Percentiles rank a stretch among this genome's conserved stretches.
phyloP scores from a whole-genome alignment of 2,329 filamentous ascomycete species.

The Periconia sp. region DNA sequence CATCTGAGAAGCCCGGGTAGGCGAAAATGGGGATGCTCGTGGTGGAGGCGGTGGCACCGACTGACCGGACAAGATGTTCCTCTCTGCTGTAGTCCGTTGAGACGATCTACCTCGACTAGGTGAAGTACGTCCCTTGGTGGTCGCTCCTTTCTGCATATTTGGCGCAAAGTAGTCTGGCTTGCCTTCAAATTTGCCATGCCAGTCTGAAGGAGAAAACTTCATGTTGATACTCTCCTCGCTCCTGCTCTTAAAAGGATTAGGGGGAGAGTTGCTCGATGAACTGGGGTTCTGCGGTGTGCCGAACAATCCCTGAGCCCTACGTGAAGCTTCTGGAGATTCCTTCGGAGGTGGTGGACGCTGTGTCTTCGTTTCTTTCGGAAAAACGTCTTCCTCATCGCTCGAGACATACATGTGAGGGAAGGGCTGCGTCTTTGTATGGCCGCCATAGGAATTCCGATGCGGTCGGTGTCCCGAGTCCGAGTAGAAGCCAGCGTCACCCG shows the following conservation, averaged over 20 bases:
- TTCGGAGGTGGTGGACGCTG: slow-evolving; percentile 20
- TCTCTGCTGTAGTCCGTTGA: slow-evolving; percentile 29
- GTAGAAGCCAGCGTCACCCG: slow-evolving; percentile 29
- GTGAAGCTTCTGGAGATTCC: slow-evolving; percentile 19
- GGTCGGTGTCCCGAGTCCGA: slow-evolving; percentile 40
- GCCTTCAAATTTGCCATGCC: slow-evolving; percentile 54
- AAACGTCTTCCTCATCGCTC: slow-evolving; percentile 35
- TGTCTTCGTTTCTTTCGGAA: slow-evolving; percentile 17
- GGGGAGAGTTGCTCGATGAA: slow-evolving; percentile 16
- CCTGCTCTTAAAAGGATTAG: slow-evolving; percentile 48
- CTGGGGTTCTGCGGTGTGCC: slow-evolving; percentile 23
- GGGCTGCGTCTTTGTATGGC: slow-evolving; percentile 16
- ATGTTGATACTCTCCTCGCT: slow-evolving; percentile 58
- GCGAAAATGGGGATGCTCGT: slow-evolving; percentile 24
- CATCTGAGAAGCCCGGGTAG: slow-evolving; percentile 20
- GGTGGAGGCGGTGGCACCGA: slow-evolving; percentile 29
- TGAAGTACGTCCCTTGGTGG: slow-evolving; percentile 33
- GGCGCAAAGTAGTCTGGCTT: slow-evolving; percentile 51
- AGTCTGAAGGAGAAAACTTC: slow-evolving; percentile 55
- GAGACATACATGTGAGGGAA: slow-evolving; percentile 41
- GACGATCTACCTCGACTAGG: slow-evolving; percentile 37
- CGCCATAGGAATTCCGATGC: slow-evolving; percentile 32
- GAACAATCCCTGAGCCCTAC: slow-evolving; percentile 22
- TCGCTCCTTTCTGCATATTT: slow-evolving; percentile 29
- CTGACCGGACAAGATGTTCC: slow-evolving; percentile 18